Percentiles rank a stretch among this genome's conserved stretches.
Conservation (phyloP, 2,329 filamentous ascomycete species). For the Aspergillus nomiae region DNA sequence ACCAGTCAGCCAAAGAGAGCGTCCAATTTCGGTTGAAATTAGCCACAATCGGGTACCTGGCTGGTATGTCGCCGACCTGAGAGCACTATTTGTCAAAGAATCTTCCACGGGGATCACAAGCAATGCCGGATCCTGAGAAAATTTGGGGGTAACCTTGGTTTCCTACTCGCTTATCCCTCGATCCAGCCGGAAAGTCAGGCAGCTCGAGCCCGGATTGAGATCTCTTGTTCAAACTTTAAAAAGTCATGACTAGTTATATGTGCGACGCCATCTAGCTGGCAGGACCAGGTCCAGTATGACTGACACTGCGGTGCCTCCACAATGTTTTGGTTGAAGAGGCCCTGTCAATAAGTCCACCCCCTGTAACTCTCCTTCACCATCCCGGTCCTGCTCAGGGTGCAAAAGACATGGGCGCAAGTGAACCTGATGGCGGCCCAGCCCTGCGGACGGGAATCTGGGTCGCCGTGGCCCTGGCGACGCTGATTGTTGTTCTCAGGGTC, state of each 20-base stretch:
- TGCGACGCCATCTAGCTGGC: not conserved
- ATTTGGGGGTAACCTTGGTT: not conserved
- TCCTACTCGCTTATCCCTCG: not conserved
- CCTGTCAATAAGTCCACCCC: not conserved
- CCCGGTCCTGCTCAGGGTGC: not conserved
- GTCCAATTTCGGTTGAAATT: not conserved
- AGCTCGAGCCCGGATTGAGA: not conserved
- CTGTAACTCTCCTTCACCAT: not conserved
- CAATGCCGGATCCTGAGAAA: not conserved
- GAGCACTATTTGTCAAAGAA: not conserved
- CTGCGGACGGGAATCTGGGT: constrained; percentile 31
- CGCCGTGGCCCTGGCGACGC: constrained; percentile 26
- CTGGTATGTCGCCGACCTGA: not conserved
- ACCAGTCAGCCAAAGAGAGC: not conserved
- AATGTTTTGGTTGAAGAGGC: not conserved
- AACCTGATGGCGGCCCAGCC: constrained; percentile 20
- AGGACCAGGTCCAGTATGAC: not conserved
- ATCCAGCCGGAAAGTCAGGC: not conserved
- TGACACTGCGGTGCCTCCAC: not conserved
- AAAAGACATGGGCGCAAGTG: not conserved
- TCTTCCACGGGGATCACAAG: not conserved
- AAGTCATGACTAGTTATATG: not conserved
- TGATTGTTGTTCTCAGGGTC: constrained; percentile 30
- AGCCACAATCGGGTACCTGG: not conserved
- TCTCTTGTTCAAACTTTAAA: not conserved